phyloP scores from a whole-genome alignment of 352 stramenopile genomes.

The Pythium phragmiticola region DNA sequence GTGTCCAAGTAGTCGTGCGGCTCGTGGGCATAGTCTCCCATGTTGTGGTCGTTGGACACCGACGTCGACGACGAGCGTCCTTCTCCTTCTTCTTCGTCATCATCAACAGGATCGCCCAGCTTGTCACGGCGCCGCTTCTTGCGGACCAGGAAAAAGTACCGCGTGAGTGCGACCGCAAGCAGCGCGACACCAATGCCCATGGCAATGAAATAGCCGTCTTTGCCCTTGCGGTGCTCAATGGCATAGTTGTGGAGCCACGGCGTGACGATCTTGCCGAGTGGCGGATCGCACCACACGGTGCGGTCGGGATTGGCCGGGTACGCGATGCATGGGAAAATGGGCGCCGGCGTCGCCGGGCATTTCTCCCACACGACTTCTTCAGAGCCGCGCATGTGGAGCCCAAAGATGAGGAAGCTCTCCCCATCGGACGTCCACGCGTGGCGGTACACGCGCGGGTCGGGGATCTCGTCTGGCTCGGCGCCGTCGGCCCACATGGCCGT shows the following conservation, averaged over 20 bases:
- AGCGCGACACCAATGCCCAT: conserved; percentile 10
- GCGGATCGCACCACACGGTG: conserved; percentile 42
- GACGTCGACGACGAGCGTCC: conserved; percentile 3
- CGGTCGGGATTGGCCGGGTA: conserved; percentile 37
- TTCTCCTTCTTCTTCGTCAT: neutral
- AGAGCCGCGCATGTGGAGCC: conserved; percentile 24
- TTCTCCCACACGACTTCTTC: conserved; percentile 27
- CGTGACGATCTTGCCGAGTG: conserved; percentile 37
- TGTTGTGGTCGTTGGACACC: neutral
- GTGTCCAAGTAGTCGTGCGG: conserved; percentile 25
- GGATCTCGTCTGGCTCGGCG: conserved; percentile 24
- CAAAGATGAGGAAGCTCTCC: conserved; percentile 20
- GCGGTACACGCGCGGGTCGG: conserved; percentile 23
- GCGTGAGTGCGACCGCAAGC: conserved; percentile 1
- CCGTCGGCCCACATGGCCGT: conserved; percentile 29
- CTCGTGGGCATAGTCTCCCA: conserved; percentile 14
- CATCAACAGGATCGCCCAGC: conserved; percentile 7
- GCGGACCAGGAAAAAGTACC: conserved; percentile 5
- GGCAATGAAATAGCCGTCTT: conserved; percentile 17
- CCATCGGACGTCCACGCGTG: conserved; percentile 26
- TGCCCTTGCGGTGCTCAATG: conserved; percentile 34
- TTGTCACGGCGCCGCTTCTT: conserved; percentile 2
- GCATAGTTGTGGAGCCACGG: conserved; percentile 65
- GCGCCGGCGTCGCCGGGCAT: conserved; percentile 36
- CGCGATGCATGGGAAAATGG: conserved; percentile 31